These are phyloP conservation scores for Blepharisma stoltei DNA, from an alignment of 73 alveolate species.

Conservation along the genomic window DNA sequence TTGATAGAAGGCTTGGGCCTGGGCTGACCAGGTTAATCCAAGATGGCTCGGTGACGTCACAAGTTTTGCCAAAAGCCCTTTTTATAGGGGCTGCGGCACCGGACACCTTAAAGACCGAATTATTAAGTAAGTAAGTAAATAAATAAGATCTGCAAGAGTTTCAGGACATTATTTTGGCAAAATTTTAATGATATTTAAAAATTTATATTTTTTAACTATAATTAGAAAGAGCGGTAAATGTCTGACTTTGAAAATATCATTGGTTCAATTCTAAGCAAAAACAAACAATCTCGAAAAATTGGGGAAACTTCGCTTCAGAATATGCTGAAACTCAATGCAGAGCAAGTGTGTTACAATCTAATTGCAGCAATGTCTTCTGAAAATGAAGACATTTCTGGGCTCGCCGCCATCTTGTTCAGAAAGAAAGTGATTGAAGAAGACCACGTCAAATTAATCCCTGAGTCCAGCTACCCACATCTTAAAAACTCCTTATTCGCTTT, in stretches of 20 bases:
- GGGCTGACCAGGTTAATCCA: too few species aligned
- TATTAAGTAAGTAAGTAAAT: too few species aligned
- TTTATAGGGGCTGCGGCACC: too few species aligned
- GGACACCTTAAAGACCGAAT: too few species aligned
- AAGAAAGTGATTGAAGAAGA: background rate
- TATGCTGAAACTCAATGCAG: background rate
- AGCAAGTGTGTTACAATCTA: background rate
- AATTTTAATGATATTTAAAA: too few species aligned
- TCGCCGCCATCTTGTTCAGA: constrained; percentile 12
- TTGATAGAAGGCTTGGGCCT: too few species aligned
- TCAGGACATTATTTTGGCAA: too few species aligned
- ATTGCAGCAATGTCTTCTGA: background rate
- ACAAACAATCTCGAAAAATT: background rate
- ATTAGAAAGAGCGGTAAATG: background rate
- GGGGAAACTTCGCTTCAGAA: background rate
- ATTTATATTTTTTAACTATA: too few species aligned
- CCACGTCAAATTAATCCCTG: background rate
- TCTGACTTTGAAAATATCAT: constrained; percentile 16
- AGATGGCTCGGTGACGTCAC: too few species aligned
- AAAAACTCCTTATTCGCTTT: background rate
- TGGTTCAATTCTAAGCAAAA: background rate
- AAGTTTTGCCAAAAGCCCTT: too few species aligned
- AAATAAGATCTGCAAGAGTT: constrained; percentile 19
- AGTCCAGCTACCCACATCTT: background rate
- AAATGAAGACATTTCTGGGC: background rate